phyloP scores from a whole-genome alignment of 768 basidiomycete genomes.

The Kwoniella botswanensis region DNA sequence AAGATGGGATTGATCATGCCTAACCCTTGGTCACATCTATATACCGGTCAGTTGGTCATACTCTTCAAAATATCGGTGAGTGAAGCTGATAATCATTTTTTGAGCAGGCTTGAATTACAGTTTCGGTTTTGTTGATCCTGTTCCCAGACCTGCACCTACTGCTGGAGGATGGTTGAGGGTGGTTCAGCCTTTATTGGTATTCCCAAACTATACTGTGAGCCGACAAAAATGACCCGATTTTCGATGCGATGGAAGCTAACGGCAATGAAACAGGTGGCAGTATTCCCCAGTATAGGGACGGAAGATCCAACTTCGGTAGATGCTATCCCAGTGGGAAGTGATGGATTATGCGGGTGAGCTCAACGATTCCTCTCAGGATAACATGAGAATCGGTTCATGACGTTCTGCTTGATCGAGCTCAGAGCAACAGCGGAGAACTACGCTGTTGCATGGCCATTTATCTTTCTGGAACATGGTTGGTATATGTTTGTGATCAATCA shows the following conservation, averaged over 20 bases:
- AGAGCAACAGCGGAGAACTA: constrained; percentile 43
- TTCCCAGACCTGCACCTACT: constrained; percentile 42
- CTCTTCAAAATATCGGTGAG: neutral
- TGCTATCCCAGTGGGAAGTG: constrained; percentile 36
- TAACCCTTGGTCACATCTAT: constrained; percentile 44
- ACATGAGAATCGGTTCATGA: too few relatives aligned
- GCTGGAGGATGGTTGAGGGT: constrained; percentile 47
- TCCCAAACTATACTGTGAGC: constrained; percentile 52
- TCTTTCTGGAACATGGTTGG: constrained; percentile 51
- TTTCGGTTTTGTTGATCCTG: constrained; percentile 55
- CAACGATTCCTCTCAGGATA: too few relatives aligned
- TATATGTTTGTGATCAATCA: constrained; percentile 57
- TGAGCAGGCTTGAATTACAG: constrained; percentile 46
- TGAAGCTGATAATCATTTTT: neutral
- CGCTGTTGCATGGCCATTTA: constrained; percentile 42
- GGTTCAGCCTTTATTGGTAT: constrained; percentile 52
- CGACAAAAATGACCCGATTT: too few relatives aligned
- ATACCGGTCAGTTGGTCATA: constrained; percentile 39
- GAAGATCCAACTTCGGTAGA: constrained; percentile 21
- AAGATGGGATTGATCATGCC: constrained; percentile 58
- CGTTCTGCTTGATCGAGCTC: neutral
- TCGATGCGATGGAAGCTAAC: neutral
- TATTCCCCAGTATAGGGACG: constrained; percentile 42
- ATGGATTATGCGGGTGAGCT: constrained; percentile 51
- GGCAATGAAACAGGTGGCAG: constrained; percentile 38